Base-by-base conservation (phyloP, 23 red algal genomes). In the Cyanidioschyzon merolae region DNA sequence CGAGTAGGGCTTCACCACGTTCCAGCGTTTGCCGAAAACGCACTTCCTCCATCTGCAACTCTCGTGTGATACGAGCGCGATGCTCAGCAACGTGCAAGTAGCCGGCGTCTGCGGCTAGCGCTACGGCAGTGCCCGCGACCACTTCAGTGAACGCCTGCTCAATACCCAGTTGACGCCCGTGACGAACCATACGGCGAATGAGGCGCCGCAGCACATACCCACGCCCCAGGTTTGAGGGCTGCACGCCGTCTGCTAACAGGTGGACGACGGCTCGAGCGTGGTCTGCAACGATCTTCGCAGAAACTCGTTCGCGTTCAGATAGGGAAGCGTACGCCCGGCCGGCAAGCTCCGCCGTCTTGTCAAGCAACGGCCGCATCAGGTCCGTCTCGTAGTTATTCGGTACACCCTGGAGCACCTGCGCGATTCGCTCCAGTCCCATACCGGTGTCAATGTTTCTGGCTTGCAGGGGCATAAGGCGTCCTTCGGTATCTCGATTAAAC, bases 341-440 rank as follows among this genome's bases (percentile, higher is more conserved):
- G 34, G 88, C 79, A 38, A 84, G 29, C 1, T 12, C 0, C 15
- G 84, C 82, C 15, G 89, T 85, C 35, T 18, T 37, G 59, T 89
- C 75, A 35, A 97, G 75, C 30, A 90, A 84, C 29, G 93, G 93
- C 68, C 40, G 74, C 25, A 97, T 89, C 39, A 91, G 51, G 68
- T 97, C 93, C 34, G 93, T 97, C 51, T 97, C 93, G 78, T 91
- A 97, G 76, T 97, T 97, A 67, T 85, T 89, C 36, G 79, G 68
- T n/a, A 85, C 87, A 21, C 76, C 74, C 68, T 96, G 92, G 58
- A 97, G 79, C 15, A 97, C 84, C 76, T 89, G 88, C 0, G 88
- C 85, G 75, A 97, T 71, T 32, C 93, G 79, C 37, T 97, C 93
- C 54, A 97, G 58, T 1, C 93, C 93, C 84, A 97, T 88, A 36